Conservation (phyloP, 805 yeast species). For the Diddensiella transvaalensis region DNA sequence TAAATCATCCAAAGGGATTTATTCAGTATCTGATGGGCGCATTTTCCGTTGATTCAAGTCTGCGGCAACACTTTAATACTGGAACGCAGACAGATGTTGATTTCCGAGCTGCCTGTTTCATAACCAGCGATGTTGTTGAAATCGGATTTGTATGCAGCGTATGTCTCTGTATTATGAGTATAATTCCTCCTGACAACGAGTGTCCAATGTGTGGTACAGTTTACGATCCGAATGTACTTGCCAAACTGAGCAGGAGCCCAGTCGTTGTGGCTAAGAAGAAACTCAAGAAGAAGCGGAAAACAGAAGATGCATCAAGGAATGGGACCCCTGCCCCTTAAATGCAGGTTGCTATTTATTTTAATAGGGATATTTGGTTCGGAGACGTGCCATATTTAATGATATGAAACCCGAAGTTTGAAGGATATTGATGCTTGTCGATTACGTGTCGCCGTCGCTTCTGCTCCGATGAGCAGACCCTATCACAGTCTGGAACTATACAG, state of each 20-base stretch:
- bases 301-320: not conserved
- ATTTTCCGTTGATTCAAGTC: slow-evolving; percentile 78
- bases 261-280: slow-evolving; percentile 42
- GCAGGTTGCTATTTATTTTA: not conserved
- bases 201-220: slow-evolving; percentile 87
- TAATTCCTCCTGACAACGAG: slow-evolving; percentile 51
- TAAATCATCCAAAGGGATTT: slow-evolving; percentile 68
- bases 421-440: slow-evolving; percentile 49
- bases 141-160: slow-evolving; percentile 94
- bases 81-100: slow-evolving; percentile 86
- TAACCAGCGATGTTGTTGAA: slow-evolving; percentile 87
- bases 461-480: slow-evolving; percentile 37
- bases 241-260: slow-evolving; percentile 58
- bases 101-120: slow-evolving; percentile 90
- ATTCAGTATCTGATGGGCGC: slow-evolving; percentile 81
- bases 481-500: slow-evolving; percentile 46
- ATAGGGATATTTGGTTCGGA: slow-evolving; percentile 6
- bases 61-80: slow-evolving; percentile 69
- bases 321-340: slow-evolving; percentile 2
- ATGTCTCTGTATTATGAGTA: slow-evolving; percentile 65
- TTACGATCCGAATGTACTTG: slow-evolving; percentile 63
- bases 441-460: slow-evolving; percentile 46
- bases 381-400: slow-evolving; percentile 14
- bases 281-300: slow-evolving; percentile 34
- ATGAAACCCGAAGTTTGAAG: slow-evolving; percentile 29